These are phyloP conservation scores for Trypethelium eluteriae DNA, from an alignment of 495 filamentous ascomycete species.

Conservation along the genomic window DNA sequence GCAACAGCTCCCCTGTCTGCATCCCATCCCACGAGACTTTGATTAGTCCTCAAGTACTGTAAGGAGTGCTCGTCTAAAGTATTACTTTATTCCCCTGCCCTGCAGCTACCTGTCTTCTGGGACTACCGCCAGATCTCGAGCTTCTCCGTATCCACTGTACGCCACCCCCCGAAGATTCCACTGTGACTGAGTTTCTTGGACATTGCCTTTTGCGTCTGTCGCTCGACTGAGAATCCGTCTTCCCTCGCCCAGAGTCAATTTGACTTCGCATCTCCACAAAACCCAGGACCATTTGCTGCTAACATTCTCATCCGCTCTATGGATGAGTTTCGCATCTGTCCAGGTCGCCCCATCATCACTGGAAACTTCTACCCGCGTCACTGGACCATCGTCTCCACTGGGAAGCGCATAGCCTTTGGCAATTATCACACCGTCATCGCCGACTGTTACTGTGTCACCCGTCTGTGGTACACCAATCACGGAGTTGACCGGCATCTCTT, in stretches of 20 bases:
- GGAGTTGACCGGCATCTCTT: constrained; percentile 42
- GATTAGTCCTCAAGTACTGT: neutral
- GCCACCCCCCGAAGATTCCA: constrained; percentile 56
- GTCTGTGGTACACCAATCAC: constrained; percentile 45
- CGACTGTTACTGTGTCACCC: constrained; percentile 34
- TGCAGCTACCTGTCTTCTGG: neutral
- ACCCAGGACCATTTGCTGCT: constrained; percentile 45
- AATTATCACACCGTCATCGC: constrained; percentile 37
- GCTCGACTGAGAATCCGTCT: constrained; percentile 46
- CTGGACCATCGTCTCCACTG: constrained; percentile 45
- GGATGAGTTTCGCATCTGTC: constrained; percentile 39
- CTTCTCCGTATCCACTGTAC: constrained; percentile 55
- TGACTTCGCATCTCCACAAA: constrained; percentile 40
- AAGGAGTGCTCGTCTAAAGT: too few relatives aligned
- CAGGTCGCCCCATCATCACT: constrained; percentile 45
- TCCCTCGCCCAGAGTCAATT: constrained; percentile 26
- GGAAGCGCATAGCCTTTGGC: constrained; percentile 54
- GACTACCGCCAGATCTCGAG: constrained; percentile 34
- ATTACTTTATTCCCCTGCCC: too few relatives aligned
- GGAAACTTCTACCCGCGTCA: constrained; percentile 47
- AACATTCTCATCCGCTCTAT: constrained; percentile 12
- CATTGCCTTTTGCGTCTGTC: constrained; percentile 45
- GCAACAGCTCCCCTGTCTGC: neutral
- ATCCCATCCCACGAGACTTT: neutral
- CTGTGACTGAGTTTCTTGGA: constrained; percentile 40